phyloP scores from a whole-genome alignment of 2,329 filamentous ascomycete species.

The Pseudocercospora eumusae region DNA sequence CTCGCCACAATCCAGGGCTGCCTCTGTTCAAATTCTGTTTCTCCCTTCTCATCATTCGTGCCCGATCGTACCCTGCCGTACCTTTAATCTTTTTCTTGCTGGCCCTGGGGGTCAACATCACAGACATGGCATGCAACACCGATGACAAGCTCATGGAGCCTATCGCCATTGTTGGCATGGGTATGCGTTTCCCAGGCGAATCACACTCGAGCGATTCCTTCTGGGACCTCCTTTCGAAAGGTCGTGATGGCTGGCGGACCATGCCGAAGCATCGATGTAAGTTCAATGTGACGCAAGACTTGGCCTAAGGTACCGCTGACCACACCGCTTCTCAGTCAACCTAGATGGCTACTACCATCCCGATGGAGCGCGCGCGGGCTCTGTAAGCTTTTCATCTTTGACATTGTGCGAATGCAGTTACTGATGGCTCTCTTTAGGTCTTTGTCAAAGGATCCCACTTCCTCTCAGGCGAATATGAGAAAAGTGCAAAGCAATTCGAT shows the following conservation, averaged over 20 bases:
- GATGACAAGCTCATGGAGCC: conserved; percentile 11
- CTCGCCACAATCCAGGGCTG: neutral
- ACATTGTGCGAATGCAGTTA: neutral
- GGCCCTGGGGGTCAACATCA: neutral
- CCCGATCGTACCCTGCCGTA: neutral
- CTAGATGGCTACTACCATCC: conserved; percentile 12
- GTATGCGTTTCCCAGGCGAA: conserved; percentile 15
- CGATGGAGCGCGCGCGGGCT: conserved; percentile 10
- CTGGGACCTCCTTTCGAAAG: conserved; percentile 13
- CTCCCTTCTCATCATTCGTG: neutral
- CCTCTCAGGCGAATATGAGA: conserved; percentile 7
- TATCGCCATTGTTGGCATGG: conserved; percentile 19
- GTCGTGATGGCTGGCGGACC: neutral
- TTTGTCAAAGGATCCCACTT: conserved; percentile 12
- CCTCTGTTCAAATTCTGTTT: neutral
- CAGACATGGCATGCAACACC: neutral
- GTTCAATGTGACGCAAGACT: neutral
- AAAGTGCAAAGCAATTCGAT: conserved; percentile 15
- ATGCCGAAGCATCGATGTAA: conserved; percentile 13
- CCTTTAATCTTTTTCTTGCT: neutral
- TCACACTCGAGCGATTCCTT: conserved; percentile 12
- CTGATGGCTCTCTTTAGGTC: neutral
- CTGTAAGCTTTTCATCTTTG: neutral
- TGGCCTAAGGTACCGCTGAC: neutral
- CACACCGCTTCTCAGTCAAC: neutral